Evolutionary conservation across 2,329 filamentous ascomycete genomes (phyloP).

Genomic region (Whalleya microplaca): DNA sequence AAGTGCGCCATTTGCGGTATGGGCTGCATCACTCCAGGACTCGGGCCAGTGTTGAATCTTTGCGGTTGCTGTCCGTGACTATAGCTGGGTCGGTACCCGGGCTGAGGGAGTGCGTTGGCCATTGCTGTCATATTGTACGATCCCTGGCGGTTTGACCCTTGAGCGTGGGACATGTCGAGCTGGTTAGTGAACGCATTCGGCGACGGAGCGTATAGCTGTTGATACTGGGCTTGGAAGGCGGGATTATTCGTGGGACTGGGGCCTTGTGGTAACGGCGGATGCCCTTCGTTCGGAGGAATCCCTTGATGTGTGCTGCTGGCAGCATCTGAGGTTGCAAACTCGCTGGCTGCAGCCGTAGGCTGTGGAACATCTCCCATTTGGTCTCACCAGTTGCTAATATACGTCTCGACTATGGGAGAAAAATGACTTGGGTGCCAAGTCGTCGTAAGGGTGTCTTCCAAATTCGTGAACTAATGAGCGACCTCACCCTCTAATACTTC

Average conservation of each 20-base stretch:
- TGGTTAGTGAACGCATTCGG: slow-evolving; percentile 48
- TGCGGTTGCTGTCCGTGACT: slow-evolving; percentile 41
- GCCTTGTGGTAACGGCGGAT: slow-evolving; percentile 24
- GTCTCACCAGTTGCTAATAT: slow-evolving; percentile 17
- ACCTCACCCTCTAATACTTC: slow-evolving; percentile 22
- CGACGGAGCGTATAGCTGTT: slow-evolving; percentile 37
- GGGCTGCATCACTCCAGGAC: slow-evolving; percentile 44
- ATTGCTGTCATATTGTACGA: slow-evolving; percentile 54
- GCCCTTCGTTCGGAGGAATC: slow-evolving; percentile 27
- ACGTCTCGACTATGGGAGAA: slow-evolving; percentile 14
- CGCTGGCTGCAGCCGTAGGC: slow-evolving; percentile 33
- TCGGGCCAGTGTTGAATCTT: slow-evolving; percentile 37
- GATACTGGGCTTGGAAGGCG: slow-evolving; percentile 36
- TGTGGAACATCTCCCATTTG: slow-evolving; percentile 42
- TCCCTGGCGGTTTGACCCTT: slow-evolving; percentile 36
- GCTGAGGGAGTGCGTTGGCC: slow-evolving; percentile 48
- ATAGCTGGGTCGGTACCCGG: slow-evolving; percentile 44
- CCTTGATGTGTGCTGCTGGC: slow-evolving; percentile 25
- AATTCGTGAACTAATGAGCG: slow-evolving; percentile 17
- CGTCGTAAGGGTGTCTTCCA: slow-evolving; percentile 7
- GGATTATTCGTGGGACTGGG: slow-evolving; percentile 26
- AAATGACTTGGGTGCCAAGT: slow-evolving; percentile 19
- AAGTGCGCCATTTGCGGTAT: slow-evolving; percentile 47
- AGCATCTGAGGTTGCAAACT: slow-evolving; percentile 33
- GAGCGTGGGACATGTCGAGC: slow-evolving; percentile 45